Evolutionary conservation across 345 rosid genomes (phyloP), one percentile per base, ranked within the genome.

Genomic region (Brassica cretica): DNA sequence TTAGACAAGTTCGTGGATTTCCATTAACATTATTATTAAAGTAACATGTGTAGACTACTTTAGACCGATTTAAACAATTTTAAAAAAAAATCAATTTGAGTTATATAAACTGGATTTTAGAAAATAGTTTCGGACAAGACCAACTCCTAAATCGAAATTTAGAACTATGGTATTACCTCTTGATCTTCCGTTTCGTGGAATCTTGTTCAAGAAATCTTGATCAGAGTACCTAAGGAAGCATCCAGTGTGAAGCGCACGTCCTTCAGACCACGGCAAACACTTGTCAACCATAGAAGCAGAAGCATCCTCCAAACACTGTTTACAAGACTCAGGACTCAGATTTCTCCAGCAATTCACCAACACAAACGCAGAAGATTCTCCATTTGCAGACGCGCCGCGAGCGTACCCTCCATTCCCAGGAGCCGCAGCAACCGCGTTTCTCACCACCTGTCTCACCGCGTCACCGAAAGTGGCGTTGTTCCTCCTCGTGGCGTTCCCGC

Each of bases 221-320:
- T 94, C 90, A 3, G 98, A 94, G 81, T 92, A 92, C 82, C 94
- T 84, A 85, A 94, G 77, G 72, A 92, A 94, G 79, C 98, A 94
- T 3, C 98, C 98, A 0, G 98, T 92, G 76, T 89, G 62, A 59
- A 94, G 83, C 27, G 95, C 93, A 2, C 98, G 83, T 25, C 97
- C 98, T 59, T 94, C 98, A 2, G 97, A 90, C 89, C 82, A 79
- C 30, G 98, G 98, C 90, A 94, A 80, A 74, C 98, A 94, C 9
- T 80, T 81, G 2, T 66, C 72, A 44, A 79, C 65, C 59, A 92
- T n/a, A 6, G 90, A 85, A 1, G 70, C 82, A 16, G 93, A 89
- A 4, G 98, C 98, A 27, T 85, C 89, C 63, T 84, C 83, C 80
- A 92, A 83, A 81, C 98, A 94, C 30, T 85, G 76, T 72, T 35